phyloP scores from a whole-genome alignment of 1,139 yeast species.

The Citeromyces siamensis region DNA sequence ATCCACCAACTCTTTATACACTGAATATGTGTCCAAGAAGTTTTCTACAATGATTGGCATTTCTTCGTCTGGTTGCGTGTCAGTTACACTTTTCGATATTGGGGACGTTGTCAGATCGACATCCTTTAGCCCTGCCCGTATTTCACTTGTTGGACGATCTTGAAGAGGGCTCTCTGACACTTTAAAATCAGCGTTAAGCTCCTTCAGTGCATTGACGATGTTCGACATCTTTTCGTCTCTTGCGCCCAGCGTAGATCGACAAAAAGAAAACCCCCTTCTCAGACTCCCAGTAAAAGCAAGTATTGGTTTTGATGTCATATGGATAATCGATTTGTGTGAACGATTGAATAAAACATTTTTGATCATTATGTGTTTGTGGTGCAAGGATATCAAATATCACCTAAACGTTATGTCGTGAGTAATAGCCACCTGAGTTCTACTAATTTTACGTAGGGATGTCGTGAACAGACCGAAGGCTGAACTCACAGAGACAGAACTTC shows the following conservation, averaged over 20 bases:
- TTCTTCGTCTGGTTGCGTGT: constrained; percentile 5
- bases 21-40: constrained; percentile 37
- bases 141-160: not conserved
- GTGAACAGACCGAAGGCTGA: constrained; percentile 69
- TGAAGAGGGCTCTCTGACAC: not conserved
- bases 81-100: not conserved
- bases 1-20: constrained; percentile 25
- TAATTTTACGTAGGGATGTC: constrained; percentile 35
- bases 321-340: too few relatives aligned
- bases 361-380: not conserved
- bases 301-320: too few relatives aligned
- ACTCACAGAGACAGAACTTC: constrained; percentile 67
- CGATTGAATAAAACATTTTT: constrained; percentile 1
- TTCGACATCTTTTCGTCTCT: constrained; percentile 9
- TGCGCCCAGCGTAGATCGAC: too few relatives aligned
- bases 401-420: constrained; percentile 8
- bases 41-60: constrained; percentile 14
- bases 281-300: too few relatives aligned
- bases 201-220: constrained; percentile 15
- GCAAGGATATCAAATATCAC: not conserved
- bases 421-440: constrained; percentile 7
- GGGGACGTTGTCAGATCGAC: not conserved
- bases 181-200: constrained; percentile 12
- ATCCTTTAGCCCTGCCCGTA: not conserved
- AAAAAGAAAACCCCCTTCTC: too few relatives aligned